Base-by-base conservation (phyloP, 345 rosid species). In the Nasturtium officinale region DNA sequence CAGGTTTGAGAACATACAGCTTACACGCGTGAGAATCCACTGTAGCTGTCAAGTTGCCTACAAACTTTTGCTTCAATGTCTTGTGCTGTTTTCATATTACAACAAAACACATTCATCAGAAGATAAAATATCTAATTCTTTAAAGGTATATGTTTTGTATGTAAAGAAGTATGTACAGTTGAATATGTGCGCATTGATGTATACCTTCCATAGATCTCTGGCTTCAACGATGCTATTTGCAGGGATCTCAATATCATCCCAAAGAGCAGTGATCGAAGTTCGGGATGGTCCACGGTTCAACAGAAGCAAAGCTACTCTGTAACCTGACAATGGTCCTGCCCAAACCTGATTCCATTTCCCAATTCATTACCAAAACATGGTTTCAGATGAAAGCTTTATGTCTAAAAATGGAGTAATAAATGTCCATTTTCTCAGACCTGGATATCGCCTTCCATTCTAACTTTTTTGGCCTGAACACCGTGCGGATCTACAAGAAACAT, bases 141-240 rank as follows among this genome's bases (percentile, higher is more conserved):
- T 2, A 12, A 10, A 13, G 28, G 4, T 52, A 5, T 30, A 54
- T 64, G 10, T 9, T 51, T 18, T n/a, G 9, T 6, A 4, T 56
- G 46, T 47, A 47, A 23, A 23, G 1, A 23, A 23, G 25, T 40
- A 33, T 45, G 3, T 7, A 26, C 5, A 33, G 45, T 58, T 18
- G 45, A 18, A 10, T 18, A 16, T 11, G 2, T 18, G 45, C 28
- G 59, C 26, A 61, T 61, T 32, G 23, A 15, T 33, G 38, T 21
- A 43, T 86, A 87, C 96, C 90, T 85, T 67, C 96, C 97, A 91
- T n/a, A 91, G 79, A 75, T 91, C 97, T 68, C 90, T 76, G 57
- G 86, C 90, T 72, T 81, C 81, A 15, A 81, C 86, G 4, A 79
- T 67, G 51, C 65, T 77, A 2, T 82, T 79, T 12, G 80, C 55